Evolutionary conservation across 1,284 basidiomycete species (phyloP).

Genomic region (Cryptococcus floricola): DNA sequence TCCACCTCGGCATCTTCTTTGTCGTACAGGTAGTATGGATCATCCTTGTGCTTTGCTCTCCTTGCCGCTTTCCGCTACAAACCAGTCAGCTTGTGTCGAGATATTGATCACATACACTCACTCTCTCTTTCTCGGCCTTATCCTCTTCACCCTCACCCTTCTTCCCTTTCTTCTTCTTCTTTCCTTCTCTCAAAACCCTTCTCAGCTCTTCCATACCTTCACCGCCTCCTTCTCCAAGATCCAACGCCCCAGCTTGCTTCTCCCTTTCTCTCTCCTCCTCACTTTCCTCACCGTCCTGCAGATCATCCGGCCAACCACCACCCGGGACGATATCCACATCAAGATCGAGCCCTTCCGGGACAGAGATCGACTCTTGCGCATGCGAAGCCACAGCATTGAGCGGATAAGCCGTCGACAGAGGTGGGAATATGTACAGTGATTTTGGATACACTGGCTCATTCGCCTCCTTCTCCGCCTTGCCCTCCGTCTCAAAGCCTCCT

Average conservation of each 20-base stretch:
- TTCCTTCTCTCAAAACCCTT: slow-evolving; percentile 44
- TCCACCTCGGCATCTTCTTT: slow-evolving; percentile 60
- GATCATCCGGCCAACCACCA: slow-evolving; percentile 28
- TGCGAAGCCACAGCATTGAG: slow-evolving; percentile 76
- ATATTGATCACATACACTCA: slow-evolving; percentile 19
- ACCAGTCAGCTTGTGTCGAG: not conserved
- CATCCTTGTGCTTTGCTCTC: slow-evolving; percentile 67
- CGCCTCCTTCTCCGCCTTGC: not conserved
- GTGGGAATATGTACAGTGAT: slow-evolving; percentile 79
- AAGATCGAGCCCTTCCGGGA: slow-evolving; percentile 81
- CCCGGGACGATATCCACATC: slow-evolving; percentile 73
- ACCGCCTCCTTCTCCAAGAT: slow-evolving; percentile 41
- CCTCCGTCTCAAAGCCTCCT: slow-evolving; percentile 38
- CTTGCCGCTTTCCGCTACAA: slow-evolving; percentile 67
- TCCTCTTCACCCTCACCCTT: slow-evolving; percentile 32
- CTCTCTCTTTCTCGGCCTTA: slow-evolving; percentile 39
- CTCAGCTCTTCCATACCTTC: slow-evolving; percentile 49
- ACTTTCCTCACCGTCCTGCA: slow-evolving; percentile 34
- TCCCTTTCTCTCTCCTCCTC: slow-evolving; percentile 39
- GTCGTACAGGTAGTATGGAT: slow-evolving; percentile 77
- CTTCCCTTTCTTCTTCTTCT: slow-evolving; percentile 48
- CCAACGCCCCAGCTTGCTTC: slow-evolving; percentile 19
- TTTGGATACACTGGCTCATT: slow-evolving; percentile 60
- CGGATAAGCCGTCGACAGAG: slow-evolving; percentile 74
- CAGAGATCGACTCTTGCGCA: slow-evolving; percentile 74